phyloP scores from a whole-genome alignment of 176 grass and related monocot species.

The Raddia distichophylla region DNA sequence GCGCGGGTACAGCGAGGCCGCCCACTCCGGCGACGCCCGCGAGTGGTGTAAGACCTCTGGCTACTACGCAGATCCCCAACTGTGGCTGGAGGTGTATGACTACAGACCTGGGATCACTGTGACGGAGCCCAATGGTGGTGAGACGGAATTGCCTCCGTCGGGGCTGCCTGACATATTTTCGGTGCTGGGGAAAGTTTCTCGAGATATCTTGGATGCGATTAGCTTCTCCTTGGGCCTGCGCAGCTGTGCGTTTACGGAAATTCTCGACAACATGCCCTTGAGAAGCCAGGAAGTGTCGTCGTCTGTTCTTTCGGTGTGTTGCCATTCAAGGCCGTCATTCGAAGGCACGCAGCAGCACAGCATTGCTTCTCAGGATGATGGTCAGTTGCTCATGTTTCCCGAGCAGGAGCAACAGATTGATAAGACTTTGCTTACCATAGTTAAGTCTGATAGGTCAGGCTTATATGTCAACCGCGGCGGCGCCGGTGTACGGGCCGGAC shows the following conservation, averaged over 20 bases:
- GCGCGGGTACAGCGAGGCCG: conserved; percentile 52
- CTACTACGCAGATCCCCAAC: conserved; percentile 69
- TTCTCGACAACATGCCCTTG: conserved; percentile 85
- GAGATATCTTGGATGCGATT: conserved; percentile 73
- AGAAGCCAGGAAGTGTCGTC: conserved; percentile 82
- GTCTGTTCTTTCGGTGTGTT: conserved; percentile 87
- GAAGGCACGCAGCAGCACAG: conserved; percentile 52
- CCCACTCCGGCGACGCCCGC: conserved; percentile 37
- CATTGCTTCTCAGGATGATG: conserved; percentile 50
- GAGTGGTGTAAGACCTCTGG: conserved; percentile 89
- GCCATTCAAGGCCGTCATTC: conserved; percentile 76
- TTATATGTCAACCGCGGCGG: conserved; percentile 63
- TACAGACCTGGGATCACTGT: conserved; percentile 73
- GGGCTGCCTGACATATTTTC: conserved; percentile 83
- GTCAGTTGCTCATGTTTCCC: conserved; percentile 56
- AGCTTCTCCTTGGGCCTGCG: conserved; percentile 75
- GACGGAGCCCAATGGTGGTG: conserved; percentile 42
- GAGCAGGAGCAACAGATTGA: conserved; percentile 73
- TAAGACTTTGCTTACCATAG: conserved; percentile 78
- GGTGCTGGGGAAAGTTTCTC: conserved; percentile 67
- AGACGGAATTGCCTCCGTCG: conserved; percentile 56
- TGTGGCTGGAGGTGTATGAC: conserved; percentile 85
- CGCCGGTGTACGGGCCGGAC: conserved; percentile 47
- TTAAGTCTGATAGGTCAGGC: conserved; percentile 75
- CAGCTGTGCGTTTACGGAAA: conserved; percentile 65